These are phyloP conservation scores for Chiua virens DNA, from an alignment of 768 basidiomycete genomes.

Conservation along the genomic window DNA sequence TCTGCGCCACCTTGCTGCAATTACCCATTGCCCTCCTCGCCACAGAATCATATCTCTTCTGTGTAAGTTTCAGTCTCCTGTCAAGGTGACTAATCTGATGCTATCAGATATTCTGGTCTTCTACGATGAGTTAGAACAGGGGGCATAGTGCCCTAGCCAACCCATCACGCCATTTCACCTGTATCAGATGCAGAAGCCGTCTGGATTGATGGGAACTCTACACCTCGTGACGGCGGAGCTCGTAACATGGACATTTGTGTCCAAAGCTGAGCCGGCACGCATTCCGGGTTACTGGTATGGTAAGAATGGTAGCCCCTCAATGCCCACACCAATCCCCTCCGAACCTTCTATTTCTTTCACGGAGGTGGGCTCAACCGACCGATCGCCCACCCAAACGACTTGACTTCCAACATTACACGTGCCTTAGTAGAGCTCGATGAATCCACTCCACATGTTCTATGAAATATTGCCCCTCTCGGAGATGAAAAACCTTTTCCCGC, in stretches of 20 bases:
- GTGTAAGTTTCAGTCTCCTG: conserved; percentile 13
- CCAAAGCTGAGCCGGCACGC: conserved; percentile 40
- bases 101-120: not conserved
- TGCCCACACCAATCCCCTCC: conserved; percentile 38
- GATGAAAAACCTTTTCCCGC: conserved; percentile 66
- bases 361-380: conserved; percentile 57
- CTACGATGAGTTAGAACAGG: conserved; percentile 7
- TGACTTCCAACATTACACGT: conserved; percentile 43
- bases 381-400: conserved; percentile 57
- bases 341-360: conserved; percentile 64
- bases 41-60: no score
- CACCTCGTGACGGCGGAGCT: conserved; percentile 33
- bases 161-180: conserved; percentile 9
- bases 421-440: conserved; percentile 48
- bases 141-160: conserved; percentile 5
- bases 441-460: conserved; percentile 52
- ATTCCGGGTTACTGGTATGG: conserved; percentile 61
- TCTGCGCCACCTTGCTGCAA: conserved; percentile 41
- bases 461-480: conserved; percentile 66
- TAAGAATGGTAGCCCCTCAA: conserved; percentile 38
- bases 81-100: not conserved
- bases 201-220: conserved; percentile 35
- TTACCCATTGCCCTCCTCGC: no score
- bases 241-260: conserved; percentile 24
- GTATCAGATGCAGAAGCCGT: conserved; percentile 17